Conservation (phyloP, 306 rosid genomes). For the Sophora flavescens region DNA sequence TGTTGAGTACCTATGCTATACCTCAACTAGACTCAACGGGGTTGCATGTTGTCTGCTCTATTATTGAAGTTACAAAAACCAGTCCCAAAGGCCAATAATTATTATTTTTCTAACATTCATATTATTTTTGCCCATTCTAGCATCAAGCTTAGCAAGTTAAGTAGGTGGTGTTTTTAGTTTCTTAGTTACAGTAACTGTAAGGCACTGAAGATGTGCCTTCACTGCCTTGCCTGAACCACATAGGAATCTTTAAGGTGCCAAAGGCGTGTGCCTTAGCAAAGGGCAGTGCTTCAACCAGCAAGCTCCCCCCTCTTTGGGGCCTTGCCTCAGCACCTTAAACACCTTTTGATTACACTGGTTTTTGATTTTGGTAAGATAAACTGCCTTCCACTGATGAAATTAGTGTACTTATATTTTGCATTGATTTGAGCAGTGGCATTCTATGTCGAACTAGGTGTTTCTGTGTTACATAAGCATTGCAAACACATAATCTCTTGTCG, state of each 20-base stretch:
- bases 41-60: constrained; percentile 24
- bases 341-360: not conserved
- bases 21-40: constrained; percentile 10
- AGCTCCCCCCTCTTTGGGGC: not conserved
- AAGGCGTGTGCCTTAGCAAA: not conserved
- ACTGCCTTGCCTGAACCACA: not conserved
- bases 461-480: not conserved
- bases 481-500: not conserved
- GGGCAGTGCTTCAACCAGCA: not conserved
- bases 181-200: not conserved
- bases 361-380: not conserved
- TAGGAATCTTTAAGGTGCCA: not conserved
- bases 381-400: not conserved
- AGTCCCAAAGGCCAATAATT: not conserved
- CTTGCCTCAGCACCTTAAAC: not conserved
- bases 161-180: not conserved
- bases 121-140: not conserved
- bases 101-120: not conserved
- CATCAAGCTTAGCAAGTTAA: not conserved
- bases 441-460: not conserved
- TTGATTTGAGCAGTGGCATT: not conserved
- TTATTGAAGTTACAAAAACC: not conserved
- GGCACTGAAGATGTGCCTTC: not conserved
- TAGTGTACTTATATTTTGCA: not conserved
- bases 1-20: not conserved